These are phyloP conservation scores for Mikania micrantha DNA, from an alignment of 129 eudicot genomes.

Conservation along the genomic window DNA sequence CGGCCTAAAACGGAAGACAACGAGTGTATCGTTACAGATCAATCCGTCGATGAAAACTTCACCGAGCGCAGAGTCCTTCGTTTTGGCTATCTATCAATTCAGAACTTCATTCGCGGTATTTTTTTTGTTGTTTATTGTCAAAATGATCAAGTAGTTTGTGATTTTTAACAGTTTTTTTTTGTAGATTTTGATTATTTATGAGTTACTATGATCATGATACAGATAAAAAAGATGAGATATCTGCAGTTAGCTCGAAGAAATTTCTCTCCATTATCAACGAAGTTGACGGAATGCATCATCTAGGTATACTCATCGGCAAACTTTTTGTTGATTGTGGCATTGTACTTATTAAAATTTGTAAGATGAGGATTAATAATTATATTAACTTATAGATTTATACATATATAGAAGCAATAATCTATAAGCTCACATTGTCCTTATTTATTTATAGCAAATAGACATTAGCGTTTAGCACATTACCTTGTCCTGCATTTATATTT, in stretches of 20 bases:
- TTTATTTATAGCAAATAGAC: no score
- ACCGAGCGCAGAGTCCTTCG: slow-evolving; percentile 23
- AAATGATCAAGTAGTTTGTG: not conserved
- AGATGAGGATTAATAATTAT: not conserved
- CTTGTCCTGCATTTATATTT: not conserved
- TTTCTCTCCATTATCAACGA: slow-evolving; percentile 32
- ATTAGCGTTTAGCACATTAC: not conserved
- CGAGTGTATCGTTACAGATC: not conserved
- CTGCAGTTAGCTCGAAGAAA: slow-evolving; percentile 30
- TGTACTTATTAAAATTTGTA: not conserved
- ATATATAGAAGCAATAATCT: not conserved
- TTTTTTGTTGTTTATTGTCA: not conserved
- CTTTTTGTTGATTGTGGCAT: not conserved
- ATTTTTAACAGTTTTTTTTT: not conserved
- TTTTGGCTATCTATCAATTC: slow-evolving; percentile 24
- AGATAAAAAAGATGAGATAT: slow-evolving; percentile 45
- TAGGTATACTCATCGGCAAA: slow-evolving; percentile 22
- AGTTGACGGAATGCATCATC: slow-evolving; percentile 50
- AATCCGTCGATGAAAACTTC: not conserved
- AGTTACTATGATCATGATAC: not conserved
- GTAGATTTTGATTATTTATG: not conserved
- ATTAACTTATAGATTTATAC: not conserved
- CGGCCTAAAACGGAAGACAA: slow-evolving; percentile 4
- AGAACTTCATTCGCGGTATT: slow-evolving; percentile 19
- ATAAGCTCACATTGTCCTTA: not conserved